A percentile compares a stretch with the other conserved stretches of the same genome.
phyloP scores from a whole-genome alignment of 2,329 filamentous ascomycete species.

The Pezicula neosporulosa region DNA sequence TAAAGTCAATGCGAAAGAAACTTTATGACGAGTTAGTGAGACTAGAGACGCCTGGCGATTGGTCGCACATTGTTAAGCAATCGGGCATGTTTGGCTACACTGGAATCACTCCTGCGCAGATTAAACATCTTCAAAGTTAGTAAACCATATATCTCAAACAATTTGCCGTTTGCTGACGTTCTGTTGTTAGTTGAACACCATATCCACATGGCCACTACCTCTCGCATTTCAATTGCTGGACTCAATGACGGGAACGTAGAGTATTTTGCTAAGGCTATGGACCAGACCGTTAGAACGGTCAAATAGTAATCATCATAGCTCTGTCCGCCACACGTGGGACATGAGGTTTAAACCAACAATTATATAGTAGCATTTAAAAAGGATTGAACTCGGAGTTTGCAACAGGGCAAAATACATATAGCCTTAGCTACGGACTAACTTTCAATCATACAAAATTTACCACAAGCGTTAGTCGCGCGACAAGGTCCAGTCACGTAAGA shows the following conservation, averaged over 20 bases:
- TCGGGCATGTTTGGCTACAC: conserved; percentile 41
- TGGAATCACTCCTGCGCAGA: conserved; percentile 45
- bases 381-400: too few species aligned
- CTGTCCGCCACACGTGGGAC: too few species aligned
- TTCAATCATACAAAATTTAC: too few species aligned
- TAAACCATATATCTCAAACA: not conserved
- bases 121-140: conserved; percentile 25
- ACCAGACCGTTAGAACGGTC: conserved; percentile 5
- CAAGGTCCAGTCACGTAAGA: too few species aligned
- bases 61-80: conserved; percentile 34
- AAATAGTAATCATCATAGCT: not conserved
- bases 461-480: too few species aligned
- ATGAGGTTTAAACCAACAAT: too few species aligned
- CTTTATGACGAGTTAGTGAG: conserved; percentile 30
- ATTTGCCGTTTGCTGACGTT: not conserved
- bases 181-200: conserved; percentile 27
- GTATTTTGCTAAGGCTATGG: conserved; percentile 25
- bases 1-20: conserved; percentile 30
- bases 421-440: too few species aligned
- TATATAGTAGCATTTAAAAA: too few species aligned
- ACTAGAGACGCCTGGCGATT: conserved; percentile 32
- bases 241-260: conserved; percentile 33
- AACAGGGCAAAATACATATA: too few species aligned
- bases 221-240: conserved; percentile 36
- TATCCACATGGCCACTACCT: conserved; percentile 37